Percentiles rank a stretch among this genome's conserved stretches.
These are phyloP conservation scores for Plasmodium fragile DNA, from an alignment of 169 alveolate species.

Conservation along the genomic window DNA sequence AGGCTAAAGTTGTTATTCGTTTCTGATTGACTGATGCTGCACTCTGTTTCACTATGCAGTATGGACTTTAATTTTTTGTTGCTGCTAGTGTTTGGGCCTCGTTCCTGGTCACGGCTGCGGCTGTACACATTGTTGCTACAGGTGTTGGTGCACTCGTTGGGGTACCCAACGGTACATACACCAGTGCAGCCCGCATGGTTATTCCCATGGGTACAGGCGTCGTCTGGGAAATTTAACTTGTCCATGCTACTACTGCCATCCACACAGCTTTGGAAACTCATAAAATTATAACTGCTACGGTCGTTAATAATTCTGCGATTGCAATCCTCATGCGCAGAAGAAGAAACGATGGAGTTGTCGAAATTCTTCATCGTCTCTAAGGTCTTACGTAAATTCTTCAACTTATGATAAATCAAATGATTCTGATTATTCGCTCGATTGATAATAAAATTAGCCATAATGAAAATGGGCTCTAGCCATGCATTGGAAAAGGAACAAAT, in stretches of 20 bases:
- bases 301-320: slow-evolving; percentile 23
- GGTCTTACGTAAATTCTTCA: slow-evolving; percentile 76
- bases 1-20: slow-evolving; percentile 74
- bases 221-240: slow-evolving; percentile 6
- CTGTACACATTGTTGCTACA: background rate
- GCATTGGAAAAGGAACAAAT: slow-evolving; percentile 88
- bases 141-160: background rate
- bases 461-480: slow-evolving; percentile 88
- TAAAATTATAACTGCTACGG: slow-evolving; percentile 7
- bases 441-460: slow-evolving; percentile 84
- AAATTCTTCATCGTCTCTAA: slow-evolving; percentile 78
- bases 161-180: background rate
- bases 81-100: background rate
- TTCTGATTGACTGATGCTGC: slow-evolving; percentile 75
- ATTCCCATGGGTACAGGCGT: background rate
- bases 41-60: slow-evolving; percentile 69
- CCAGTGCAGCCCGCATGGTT: background rate
- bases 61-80: slow-evolving; percentile 37
- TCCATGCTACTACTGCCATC: slow-evolving; percentile 20
- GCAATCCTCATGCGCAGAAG: slow-evolving; percentile 3
- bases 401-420: slow-evolving; percentile 74
- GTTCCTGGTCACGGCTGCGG: background rate
- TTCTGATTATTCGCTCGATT: slow-evolving; percentile 80
- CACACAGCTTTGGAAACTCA: slow-evolving; percentile 7
- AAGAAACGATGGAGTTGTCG: slow-evolving; percentile 9